Evolutionary conservation across 768 basidiomycete species (phyloP).

Genomic region (Amanita inopinata): DNA sequence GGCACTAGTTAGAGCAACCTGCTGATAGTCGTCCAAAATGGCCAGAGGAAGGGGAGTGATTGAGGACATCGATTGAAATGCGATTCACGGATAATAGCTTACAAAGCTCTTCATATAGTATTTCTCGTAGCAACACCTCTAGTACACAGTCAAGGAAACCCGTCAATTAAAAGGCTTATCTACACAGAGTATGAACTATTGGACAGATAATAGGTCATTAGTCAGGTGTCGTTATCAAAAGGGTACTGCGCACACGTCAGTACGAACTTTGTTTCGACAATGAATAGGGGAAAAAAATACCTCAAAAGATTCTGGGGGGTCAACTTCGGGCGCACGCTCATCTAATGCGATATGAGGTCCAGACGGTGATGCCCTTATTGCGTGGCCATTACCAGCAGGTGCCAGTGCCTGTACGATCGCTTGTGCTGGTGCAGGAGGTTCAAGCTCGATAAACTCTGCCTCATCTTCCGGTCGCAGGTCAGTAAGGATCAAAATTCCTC

Average conservation of each 20-base stretch:
- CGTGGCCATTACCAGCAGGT: conserved; percentile 23
- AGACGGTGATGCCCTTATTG: conserved; percentile 21
- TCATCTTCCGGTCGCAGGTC: conserved; percentile 66
- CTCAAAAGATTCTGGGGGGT: conserved; percentile 76
- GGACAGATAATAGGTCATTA: conserved; percentile 4
- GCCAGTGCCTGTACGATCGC: conserved; percentile 18
- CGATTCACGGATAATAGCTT: no score
- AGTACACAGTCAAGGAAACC: no score
- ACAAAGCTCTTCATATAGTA: no score
- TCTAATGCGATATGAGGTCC: conserved; percentile 59
- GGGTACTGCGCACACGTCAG: no score
- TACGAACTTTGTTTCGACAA: background rate
- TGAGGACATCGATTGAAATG: no score
- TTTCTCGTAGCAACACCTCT: no score
- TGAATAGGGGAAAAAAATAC: conserved; percentile 26
- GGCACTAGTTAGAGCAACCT: no score
- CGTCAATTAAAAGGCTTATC: conserved; percentile 7
- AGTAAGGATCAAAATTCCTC: conserved; percentile 77
- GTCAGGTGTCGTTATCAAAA: conserved; percentile 58
- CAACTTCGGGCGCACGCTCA: conserved; percentile 62
- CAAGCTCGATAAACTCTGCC: conserved; percentile 63
- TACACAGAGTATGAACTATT: conserved; percentile 4
- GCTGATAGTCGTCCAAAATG: no score
- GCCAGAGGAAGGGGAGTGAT: no score
- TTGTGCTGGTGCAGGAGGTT: conserved; percentile 24